Evolutionary conservation across 148 eudicot species (phyloP).

Genomic region (Diospyros lotus): DNA sequence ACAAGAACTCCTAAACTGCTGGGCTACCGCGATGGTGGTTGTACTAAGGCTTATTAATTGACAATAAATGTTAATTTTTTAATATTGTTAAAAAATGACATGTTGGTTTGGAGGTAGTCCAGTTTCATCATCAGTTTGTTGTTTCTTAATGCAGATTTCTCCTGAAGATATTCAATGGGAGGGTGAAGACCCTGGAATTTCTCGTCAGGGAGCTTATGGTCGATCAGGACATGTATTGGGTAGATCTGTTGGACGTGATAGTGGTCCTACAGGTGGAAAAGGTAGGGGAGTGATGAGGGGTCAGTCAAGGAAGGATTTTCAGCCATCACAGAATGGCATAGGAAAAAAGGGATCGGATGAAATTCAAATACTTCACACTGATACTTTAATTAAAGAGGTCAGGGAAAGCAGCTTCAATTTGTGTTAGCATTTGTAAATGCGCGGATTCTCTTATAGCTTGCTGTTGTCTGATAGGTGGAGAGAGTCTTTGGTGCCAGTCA

Average conservation of each 20-base stretch:
- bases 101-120: background rate
- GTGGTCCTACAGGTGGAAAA: slow-evolving; percentile 44
- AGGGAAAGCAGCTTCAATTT: slow-evolving; percentile 7
- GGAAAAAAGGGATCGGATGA: slow-evolving; percentile 48
- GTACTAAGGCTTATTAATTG: background rate
- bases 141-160: slow-evolving; percentile 36
- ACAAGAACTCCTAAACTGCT: no score
- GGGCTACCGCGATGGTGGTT: background rate
- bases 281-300: slow-evolving; percentile 49
- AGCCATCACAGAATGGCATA: slow-evolving; percentile 55
- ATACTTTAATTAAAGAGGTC: slow-evolving; percentile 60
- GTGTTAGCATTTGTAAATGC: background rate
- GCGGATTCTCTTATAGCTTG: background rate
- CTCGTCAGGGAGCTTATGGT: slow-evolving; percentile 44
- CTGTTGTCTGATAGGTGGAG: slow-evolving; percentile 48
- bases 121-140: background rate
- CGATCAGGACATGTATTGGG: slow-evolving; percentile 35
- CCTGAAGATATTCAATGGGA: slow-evolving; percentile 68
- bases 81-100: background rate
- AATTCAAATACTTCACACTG: slow-evolving; percentile 57
- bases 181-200: slow-evolving; percentile 59
- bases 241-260: slow-evolving; percentile 41
- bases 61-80: background rate
- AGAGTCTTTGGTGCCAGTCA: slow-evolving; percentile 46
- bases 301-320: slow-evolving; percentile 44